A percentile compares a stretch with the other conserved stretches of the same genome.
Conservation (phyloP, 2,329 filamentous ascomycete species). For the Fonsecaea nubica region DNA sequence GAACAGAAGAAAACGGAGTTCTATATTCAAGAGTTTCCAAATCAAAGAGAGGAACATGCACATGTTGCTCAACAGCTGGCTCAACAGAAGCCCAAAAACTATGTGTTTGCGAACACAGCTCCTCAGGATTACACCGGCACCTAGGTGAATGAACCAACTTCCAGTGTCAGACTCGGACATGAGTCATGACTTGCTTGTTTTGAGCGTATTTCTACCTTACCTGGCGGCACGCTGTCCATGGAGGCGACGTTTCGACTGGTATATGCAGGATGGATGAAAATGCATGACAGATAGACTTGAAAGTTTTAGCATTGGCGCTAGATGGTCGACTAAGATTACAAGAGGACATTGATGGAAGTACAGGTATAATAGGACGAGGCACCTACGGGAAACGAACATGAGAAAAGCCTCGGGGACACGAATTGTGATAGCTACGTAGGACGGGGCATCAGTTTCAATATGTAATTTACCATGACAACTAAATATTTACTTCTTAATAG, state of each 20-base stretch:
- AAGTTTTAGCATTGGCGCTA: conserved; percentile 12
- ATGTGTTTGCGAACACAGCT: conserved; percentile 53
- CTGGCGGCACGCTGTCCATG: neutral
- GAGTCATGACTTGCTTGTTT: conserved; percentile 22
- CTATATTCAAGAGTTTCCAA: conserved; percentile 53
- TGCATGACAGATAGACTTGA: conserved; percentile 22
- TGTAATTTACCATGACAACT: conserved; percentile 5
- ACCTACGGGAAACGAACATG: conserved; percentile 25
- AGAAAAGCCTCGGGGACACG: conserved; percentile 27
- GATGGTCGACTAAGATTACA: neutral
- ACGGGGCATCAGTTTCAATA: neutral
- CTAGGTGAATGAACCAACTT: neutral
- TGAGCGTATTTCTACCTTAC: conserved; percentile 30
- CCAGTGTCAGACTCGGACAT: conserved; percentile 15
- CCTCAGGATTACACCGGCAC: conserved; percentile 45
- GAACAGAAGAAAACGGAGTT: conserved; percentile 50
- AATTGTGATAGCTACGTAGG: neutral
- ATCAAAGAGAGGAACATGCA: conserved; percentile 53
- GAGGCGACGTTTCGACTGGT: conserved; percentile 5
- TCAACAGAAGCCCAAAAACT: conserved; percentile 51
- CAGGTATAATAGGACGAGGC: conserved; percentile 24
- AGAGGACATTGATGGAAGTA: conserved; percentile 10
- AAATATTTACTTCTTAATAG: neutral
- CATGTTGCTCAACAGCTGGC: conserved; percentile 52
- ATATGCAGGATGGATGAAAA: conserved; percentile 19